These are phyloP conservation scores for Hypoxylon sp. DNA, from an alignment of 2,329 filamentous ascomycete species.

Conservation along the genomic window DNA sequence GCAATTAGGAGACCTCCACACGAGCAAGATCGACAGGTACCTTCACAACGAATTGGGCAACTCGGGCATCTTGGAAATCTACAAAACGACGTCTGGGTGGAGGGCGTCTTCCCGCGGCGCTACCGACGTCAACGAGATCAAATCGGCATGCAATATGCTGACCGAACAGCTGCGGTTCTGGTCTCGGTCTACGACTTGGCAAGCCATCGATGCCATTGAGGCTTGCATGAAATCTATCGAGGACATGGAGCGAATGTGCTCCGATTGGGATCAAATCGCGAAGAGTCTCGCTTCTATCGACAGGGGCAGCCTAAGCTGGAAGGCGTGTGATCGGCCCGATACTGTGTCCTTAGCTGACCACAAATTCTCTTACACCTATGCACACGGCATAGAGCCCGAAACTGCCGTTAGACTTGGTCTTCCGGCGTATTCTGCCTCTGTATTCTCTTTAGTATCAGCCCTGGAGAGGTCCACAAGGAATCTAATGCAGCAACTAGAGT, in stretches of 20 bases:
- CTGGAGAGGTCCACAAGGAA: background rate
- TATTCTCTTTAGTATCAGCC: background rate
- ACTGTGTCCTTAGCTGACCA: background rate
- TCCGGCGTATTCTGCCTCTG: background rate
- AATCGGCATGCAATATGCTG: background rate
- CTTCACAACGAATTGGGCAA: background rate
- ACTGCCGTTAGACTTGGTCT: background rate
- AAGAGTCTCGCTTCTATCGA: background rate
- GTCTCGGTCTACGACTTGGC: background rate
- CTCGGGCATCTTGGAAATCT: background rate
- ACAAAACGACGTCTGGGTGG: slow-evolving; percentile 2
- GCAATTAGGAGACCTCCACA: background rate
- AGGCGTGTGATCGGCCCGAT: background rate
- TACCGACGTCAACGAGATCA: background rate
- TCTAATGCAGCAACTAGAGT: slow-evolving; percentile 9
- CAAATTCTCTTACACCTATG: background rate
- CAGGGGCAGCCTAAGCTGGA: background rate
- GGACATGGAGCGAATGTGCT: background rate
- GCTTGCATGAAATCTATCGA: slow-evolving; percentile 5
- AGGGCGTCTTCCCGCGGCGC: background rate
- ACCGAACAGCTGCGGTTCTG: slow-evolving; percentile 6
- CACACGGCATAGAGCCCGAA: background rate
- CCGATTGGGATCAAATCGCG: slow-evolving; percentile 10
- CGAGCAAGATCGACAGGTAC: background rate
- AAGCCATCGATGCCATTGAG: background rate